Conservation (phyloP, 257 asterid genomes). For the Solanum sejunctum region DNA sequence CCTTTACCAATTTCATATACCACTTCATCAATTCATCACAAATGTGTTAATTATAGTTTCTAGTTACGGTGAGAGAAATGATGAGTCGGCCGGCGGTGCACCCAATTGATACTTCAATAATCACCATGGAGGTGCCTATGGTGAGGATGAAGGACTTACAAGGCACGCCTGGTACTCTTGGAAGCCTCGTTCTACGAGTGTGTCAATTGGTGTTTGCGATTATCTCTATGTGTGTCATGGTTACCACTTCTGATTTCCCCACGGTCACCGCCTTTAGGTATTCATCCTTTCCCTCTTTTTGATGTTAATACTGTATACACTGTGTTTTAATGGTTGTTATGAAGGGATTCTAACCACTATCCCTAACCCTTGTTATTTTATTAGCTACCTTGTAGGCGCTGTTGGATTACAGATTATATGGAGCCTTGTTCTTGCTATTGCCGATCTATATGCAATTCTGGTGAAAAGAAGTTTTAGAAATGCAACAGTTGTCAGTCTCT, state of each 20-base stretch:
- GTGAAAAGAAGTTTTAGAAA: conserved; percentile 70
- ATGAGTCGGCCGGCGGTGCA: conserved; percentile 85
- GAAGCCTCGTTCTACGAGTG: conserved; percentile 61
- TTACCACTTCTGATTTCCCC: conserved; percentile 78
- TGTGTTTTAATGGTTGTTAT: no score
- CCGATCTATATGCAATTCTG: conserved; percentile 55
- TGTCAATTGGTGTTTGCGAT: conserved; percentile 60
- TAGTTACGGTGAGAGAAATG: not conserved
- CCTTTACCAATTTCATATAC: no score
- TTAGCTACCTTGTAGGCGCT: conserved; percentile 81
- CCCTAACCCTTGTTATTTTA: conserved; percentile 6
- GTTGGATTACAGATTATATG: conserved; percentile 75
- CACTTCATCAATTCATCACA: no score
- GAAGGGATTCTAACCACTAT: conserved; percentile 3
- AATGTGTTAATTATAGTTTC: no score
- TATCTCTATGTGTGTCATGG: conserved; percentile 59
- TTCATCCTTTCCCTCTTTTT: not conserved
- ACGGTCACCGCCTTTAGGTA: conserved; percentile 84
- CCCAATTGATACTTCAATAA: conserved; percentile 53
- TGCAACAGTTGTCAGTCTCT: conserved; percentile 40
- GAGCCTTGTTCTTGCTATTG: conserved; percentile 68
- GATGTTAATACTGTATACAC: not conserved
- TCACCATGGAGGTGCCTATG: conserved; percentile 28
- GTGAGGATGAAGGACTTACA: conserved; percentile 64
- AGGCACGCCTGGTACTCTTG: conserved; percentile 72